phyloP scores from a whole-genome alignment of 306 rosid species.

The Vigna radiata region DNA sequence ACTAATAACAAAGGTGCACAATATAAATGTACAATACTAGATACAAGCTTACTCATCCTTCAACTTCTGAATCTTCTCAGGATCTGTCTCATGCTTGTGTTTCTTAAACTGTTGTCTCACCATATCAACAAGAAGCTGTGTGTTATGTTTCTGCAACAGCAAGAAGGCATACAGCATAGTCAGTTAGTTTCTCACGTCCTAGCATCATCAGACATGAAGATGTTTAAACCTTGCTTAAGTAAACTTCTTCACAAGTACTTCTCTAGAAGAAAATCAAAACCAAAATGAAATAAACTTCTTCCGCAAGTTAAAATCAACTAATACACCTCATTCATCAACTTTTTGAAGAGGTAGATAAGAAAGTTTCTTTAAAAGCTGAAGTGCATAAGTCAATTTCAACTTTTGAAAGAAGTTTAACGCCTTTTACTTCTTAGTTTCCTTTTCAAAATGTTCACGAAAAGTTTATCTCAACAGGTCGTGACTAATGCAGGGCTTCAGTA shows the following conservation, averaged over 20 bases:
- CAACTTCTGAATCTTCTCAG: slow-evolving; percentile 78
- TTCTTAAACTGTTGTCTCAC: slow-evolving; percentile 84
- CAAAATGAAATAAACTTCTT: background rate
- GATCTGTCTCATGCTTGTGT: slow-evolving; percentile 84
- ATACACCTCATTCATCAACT: background rate
- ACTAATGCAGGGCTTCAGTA: slow-evolving; percentile 9
- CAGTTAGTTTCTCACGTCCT: slow-evolving; percentile 38
- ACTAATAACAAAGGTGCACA: slow-evolving; percentile 31
- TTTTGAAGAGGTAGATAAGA: background rate
- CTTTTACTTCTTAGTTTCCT: background rate
- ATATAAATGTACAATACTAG: slow-evolving; percentile 28
- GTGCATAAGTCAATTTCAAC: background rate
- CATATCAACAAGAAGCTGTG: slow-evolving; percentile 72
- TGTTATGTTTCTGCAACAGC: slow-evolving; percentile 75
- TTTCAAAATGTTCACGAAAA: background rate
- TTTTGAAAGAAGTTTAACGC: background rate
- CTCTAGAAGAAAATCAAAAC: background rate
- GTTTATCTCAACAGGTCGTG: background rate
- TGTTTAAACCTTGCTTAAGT: background rate
- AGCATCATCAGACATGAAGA: background rate
- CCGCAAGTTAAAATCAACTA: background rate
- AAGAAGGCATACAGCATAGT: slow-evolving; percentile 15
- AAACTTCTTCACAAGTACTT: background rate
- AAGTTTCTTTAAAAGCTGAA: background rate
- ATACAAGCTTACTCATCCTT: slow-evolving; percentile 86